Base-by-base conservation (phyloP, 2,329 filamentous ascomycete genomes). In the Botryotinia calthae region DNA sequence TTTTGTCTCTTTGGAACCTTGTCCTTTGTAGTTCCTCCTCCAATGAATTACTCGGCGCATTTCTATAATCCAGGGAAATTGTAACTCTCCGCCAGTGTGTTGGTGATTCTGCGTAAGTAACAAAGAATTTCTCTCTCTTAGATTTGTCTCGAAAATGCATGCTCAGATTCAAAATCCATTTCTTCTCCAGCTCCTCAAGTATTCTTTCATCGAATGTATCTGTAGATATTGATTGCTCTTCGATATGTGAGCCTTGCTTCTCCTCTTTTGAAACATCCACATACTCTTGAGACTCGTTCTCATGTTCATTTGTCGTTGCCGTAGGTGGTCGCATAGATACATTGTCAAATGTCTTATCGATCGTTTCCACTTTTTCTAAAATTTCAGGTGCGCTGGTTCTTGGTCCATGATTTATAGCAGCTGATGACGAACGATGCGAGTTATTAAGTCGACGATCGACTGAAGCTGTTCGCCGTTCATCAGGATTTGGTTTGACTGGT, bases 101-200 rank as follows among this genome's bases (percentile, higher is more conserved):
- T 7, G 93, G 90, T 65, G 88, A 87, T 81, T 97, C 92, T 65
- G 94, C 93, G 81, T 93, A 99, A 0, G 96, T 98, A 75, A 99
- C 91, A 82, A 98, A 99, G 84, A 98, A 98, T 82, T 99, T 99
- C 82, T 99, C 96, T 61, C 95, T 89, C 78, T 93, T 93, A 20
- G 95, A 97, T 79, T 92, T 91, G 83, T 99, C 96, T 73, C 95
- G 90, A 82, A 98, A 99, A 82, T 97, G 94, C 96, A 99, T 98
- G 82, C 94, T 98, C 74, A 98, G 87, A 80, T 99, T 99, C 77
- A 99, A 85, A 74, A 99, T 98, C 96, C 96, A 99, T 79, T 88
- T 91, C 74, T 87, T 88, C 79, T 98, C 94, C 72, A 98, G 87
- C 82, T 98, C 95, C 75, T 93, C 89, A 76, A 92, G 89, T 76